Percentiles rank a stretch among this genome's conserved stretches.
Evolutionary conservation across 2,329 filamentous ascomycete species (phyloP).

Genomic region (Tolypocladium amazonense): DNA sequence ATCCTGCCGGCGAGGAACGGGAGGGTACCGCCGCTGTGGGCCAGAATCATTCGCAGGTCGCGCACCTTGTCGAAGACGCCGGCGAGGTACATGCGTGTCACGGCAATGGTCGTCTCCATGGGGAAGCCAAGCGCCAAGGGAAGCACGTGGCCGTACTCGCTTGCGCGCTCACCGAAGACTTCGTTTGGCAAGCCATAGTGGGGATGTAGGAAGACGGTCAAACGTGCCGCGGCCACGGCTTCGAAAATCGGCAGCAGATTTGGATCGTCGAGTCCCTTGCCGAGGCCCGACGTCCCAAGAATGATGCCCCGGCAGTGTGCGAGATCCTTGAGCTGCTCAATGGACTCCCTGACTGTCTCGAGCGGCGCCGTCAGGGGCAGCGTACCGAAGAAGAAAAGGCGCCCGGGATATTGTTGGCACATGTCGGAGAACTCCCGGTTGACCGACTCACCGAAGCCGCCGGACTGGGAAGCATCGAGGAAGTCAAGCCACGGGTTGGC

Average conservation of each 20-base stretch:
- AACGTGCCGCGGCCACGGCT: conserved; percentile 51
- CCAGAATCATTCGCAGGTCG: conserved; percentile 62
- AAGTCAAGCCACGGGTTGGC: conserved; percentile 96
- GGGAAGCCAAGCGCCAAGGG: conserved; percentile 81
- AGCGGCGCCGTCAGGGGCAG: conserved; percentile 63
- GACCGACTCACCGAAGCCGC: conserved; percentile 51
- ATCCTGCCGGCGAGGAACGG: conserved; percentile 83
- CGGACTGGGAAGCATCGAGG: conserved; percentile 49
- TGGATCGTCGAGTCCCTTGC: conserved; percentile 70
- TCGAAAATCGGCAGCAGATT: conserved; percentile 60
- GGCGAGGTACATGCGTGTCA: conserved; percentile 77
- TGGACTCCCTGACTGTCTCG: conserved; percentile 51
- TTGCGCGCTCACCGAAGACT: conserved; percentile 65
- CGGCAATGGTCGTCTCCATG: conserved; percentile 84
- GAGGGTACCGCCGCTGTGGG: conserved; percentile 80
- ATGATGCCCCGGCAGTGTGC: conserved; percentile 74
- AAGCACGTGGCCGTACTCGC: conserved; percentile 77
- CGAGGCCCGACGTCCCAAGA: conserved; percentile 74
- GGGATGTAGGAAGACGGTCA: conserved; percentile 77
- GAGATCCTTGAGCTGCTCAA: conserved; percentile 50
- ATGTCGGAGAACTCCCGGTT: conserved; percentile 70
- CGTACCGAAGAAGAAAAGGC: conserved; percentile 74
- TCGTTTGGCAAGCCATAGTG: conserved; percentile 79
- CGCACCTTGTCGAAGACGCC: conserved; percentile 73
- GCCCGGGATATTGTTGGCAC: conserved; percentile 54